Evolutionary conservation across 2,329 filamentous ascomycete species (phyloP).

Genomic region (Orbilia blumenaviensis): DNA sequence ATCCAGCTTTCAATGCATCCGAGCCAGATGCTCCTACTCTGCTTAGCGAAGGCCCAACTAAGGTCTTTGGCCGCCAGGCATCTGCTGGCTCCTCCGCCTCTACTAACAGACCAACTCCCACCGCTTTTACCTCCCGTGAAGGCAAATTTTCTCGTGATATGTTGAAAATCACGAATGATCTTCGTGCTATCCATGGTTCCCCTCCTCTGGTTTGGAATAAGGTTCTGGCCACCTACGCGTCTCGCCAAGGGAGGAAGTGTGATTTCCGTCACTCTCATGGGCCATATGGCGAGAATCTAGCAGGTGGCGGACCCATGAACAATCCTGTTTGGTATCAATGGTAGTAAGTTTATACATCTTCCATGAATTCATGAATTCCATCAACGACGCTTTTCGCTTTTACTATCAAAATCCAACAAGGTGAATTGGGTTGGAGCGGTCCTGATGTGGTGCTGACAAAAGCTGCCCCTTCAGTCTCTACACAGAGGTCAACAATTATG

Average conservation of each 20-base stretch:
- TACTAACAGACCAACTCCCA: slow-evolving; percentile 15
- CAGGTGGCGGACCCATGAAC: slow-evolving; percentile 51
- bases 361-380: too few relatives aligned
- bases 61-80: slow-evolving; percentile 7
- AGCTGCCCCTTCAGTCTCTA: slow-evolving; percentile 20
- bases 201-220: slow-evolving; percentile 44
- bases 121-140: slow-evolving; percentile 42
- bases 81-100: neutral
- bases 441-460: slow-evolving; percentile 4
- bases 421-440: slow-evolving; percentile 13
- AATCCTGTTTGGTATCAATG: slow-evolving; percentile 53
- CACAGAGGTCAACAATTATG: slow-evolving; percentile 41
- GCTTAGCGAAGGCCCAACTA: neutral
- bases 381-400: too few relatives aligned
- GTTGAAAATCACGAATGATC: slow-evolving; percentile 49
- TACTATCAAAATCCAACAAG: slow-evolving; percentile 38
- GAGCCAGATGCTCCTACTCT: slow-evolving; percentile 8
- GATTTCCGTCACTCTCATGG: slow-evolving; percentile 46
- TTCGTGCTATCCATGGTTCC: slow-evolving; percentile 44
- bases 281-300: slow-evolving; percentile 52
- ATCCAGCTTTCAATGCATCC: slow-evolving; percentile 25
- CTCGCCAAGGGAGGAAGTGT: slow-evolving; percentile 35
- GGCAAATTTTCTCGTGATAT: slow-evolving; percentile 49
- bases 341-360: slow-evolving; percentile 37
- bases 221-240: slow-evolving; percentile 37